Evolutionary conservation across 768 basidiomycete species (phyloP).

Genomic region (Boletales sp.): DNA sequence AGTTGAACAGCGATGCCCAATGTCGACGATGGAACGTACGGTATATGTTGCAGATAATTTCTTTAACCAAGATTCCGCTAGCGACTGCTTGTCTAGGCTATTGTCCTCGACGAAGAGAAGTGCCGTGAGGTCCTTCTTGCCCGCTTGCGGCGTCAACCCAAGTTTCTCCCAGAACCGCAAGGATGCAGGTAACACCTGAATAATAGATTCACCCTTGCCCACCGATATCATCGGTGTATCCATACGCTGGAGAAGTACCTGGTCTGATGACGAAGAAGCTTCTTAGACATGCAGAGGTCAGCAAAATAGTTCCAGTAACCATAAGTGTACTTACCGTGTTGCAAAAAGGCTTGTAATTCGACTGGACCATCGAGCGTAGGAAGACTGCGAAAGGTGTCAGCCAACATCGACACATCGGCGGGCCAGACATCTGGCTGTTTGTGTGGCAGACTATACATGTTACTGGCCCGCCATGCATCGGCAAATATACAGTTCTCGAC

Average conservation of each 20-base stretch:
- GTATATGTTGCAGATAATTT: slow-evolving; percentile 51
- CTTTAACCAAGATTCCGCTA: slow-evolving; percentile 59
- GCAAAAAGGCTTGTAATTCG: slow-evolving; percentile 44
- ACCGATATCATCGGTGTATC: slow-evolving; percentile 60
- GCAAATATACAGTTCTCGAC: slow-evolving; percentile 74
- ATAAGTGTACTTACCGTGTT: slow-evolving; percentile 26
- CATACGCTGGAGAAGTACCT: slow-evolving; percentile 28
- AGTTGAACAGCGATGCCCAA: slow-evolving; percentile 10
- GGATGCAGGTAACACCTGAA: slow-evolving; percentile 69
- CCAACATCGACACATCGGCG: slow-evolving; percentile 48
- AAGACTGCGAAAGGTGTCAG: slow-evolving; percentile 34
- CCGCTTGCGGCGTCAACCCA: slow-evolving; percentile 65
- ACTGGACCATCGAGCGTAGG: slow-evolving; percentile 38
- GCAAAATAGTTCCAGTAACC: neutral
- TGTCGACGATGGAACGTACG: slow-evolving; percentile 38
- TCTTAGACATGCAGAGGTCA: slow-evolving; percentile 2
- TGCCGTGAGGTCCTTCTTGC: slow-evolving; percentile 64
- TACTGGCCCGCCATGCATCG: slow-evolving; percentile 56
- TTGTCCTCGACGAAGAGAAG: slow-evolving; percentile 69
- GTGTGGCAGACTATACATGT: slow-evolving; percentile 12
- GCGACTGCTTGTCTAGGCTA: slow-evolving; percentile 41
- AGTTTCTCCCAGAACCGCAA: slow-evolving; percentile 86
- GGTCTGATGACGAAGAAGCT: slow-evolving; percentile 1
- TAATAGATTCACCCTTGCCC: slow-evolving; percentile 61
- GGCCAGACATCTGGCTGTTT: slow-evolving; percentile 48